These are phyloP conservation scores for Lyophyllum semitale DNA, from an alignment of 768 basidiomycete genomes.

Conservation along the genomic window DNA sequence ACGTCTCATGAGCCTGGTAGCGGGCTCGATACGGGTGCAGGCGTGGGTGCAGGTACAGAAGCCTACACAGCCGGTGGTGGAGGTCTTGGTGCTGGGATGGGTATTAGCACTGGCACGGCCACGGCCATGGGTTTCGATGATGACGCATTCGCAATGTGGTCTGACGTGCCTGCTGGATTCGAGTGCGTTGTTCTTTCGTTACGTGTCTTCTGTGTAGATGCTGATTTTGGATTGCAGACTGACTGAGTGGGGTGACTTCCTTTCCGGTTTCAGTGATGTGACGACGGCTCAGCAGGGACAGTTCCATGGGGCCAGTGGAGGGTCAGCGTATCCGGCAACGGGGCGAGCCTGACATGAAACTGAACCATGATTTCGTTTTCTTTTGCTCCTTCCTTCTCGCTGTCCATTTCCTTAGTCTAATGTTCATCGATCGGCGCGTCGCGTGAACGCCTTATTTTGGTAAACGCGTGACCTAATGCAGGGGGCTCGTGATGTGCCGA, in stretches of 20 bases:
- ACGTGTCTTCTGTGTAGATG: background rate
- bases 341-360: background rate
- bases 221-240: constrained; percentile 27
- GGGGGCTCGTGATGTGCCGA: background rate
- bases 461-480: background rate
- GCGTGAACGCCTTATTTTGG: background rate
- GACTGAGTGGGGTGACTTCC: constrained; percentile 45
- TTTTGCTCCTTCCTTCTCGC: background rate
- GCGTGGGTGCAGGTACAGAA: background rate
- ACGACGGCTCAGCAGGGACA: too few species aligned
- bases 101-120: background rate
- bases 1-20: background rate
- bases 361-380: background rate
- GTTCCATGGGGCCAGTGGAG: background rate
- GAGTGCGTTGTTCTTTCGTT: constrained; percentile 48
- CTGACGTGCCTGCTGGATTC: constrained; percentile 58
- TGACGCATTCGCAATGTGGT: constrained; percentile 67
- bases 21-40: background rate
- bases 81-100: background rate
- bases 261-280: constrained; percentile 33
- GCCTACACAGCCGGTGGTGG: background rate
- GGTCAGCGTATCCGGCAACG: background rate
- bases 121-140: background rate
- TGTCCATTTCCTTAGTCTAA: background rate
- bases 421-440: background rate